These are phyloP conservation scores for Phaeolepiota aurea DNA, from an alignment of 768 basidiomycete species.

Conservation along the genomic window DNA sequence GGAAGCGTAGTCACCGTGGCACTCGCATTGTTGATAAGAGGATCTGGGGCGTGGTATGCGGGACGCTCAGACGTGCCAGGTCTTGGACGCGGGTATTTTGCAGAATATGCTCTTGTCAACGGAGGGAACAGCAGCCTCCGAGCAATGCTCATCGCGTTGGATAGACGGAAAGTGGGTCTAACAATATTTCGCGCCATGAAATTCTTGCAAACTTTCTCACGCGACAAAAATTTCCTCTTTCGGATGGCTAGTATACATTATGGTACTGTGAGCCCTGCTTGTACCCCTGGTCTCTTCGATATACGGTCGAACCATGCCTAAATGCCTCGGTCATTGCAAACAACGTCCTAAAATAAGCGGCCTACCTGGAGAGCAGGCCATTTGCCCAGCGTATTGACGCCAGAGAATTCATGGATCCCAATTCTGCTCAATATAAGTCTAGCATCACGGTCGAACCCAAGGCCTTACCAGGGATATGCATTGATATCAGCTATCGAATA, in stretches of 20 bases:
- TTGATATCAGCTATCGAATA: slow-evolving; percentile 66
- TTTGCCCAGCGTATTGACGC: slow-evolving; percentile 23
- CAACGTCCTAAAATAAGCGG: slow-evolving; percentile 3
- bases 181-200: background rate
- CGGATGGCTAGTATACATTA: slow-evolving; percentile 2
- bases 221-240: slow-evolving; percentile 4
- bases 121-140: slow-evolving; percentile 17
- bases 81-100: slow-evolving; percentile 38
- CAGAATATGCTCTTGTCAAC: slow-evolving; percentile 32
- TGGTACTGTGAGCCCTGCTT: slow-evolving; percentile 13
- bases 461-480: slow-evolving; percentile 45
- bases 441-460: background rate
- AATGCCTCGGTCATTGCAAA: background rate
- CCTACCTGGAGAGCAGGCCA: slow-evolving; percentile 30
- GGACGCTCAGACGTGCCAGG: slow-evolving; percentile 46
- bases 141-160: slow-evolving; percentile 13
- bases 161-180: background rate
- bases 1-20: slow-evolving; percentile 41
- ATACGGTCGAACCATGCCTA: slow-evolving; percentile 18
- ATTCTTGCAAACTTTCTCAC: background rate
- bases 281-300: slow-evolving; percentile 13
- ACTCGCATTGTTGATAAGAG: slow-evolving; percentile 42
- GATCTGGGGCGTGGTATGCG: slow-evolving; percentile 51
- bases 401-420: slow-evolving; percentile 15
- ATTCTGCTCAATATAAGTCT: slow-evolving; percentile 22